Base-by-base conservation (phyloP, 352 stramenopile genomes). In the Globisporangium paddicum region DNA sequence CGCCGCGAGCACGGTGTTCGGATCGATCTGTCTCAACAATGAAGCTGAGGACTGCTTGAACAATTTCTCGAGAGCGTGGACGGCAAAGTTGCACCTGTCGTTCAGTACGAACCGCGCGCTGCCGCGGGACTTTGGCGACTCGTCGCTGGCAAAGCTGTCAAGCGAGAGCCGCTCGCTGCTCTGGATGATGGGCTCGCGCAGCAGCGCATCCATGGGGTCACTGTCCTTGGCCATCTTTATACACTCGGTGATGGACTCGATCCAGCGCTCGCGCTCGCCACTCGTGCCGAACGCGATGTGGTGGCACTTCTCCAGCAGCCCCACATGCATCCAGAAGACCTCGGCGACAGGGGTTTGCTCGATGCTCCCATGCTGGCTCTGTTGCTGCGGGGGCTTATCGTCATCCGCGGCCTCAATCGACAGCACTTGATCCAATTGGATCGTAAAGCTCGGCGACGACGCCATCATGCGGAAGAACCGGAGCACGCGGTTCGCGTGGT, bases 261-360 rank as follows among this genome's bases (percentile, higher is more conserved):
- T 50, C 77, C 77, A 85, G 7, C 67, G 67, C 10, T 65, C 40
- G 5, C 70, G 77, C 44, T 82, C 73, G 28, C 66, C 51, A 6
- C 21, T 25, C 1, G 58, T 71, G 0, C 64, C 66, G 34, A 88
- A 85, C 6, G 72, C 76, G 7, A 88, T 21, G 54, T 84, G 73
- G 30, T 85, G 71, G 23, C 73, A 81, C 21, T 70, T 76, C 40
- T 63, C 65, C 19, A 86, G 57, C 9, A 62, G 62, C 19, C 63
- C 73, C 7, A 86, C 51, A 10, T 75, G 66, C 37, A 89, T 41
- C 78, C 77, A 88, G 38, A 69, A 75, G n/a, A 88, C 45, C 21
- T 59, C 48, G 16, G 51, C 25, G 0, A 26, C 13, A 7, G 58
- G 5, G 6, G 28, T 32, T 32, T 32, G 28, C 14, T 60, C 44